Base-by-base conservation (phyloP, 2,329 filamentous ascomycete species). In the Trichoderma sp. region DNA sequence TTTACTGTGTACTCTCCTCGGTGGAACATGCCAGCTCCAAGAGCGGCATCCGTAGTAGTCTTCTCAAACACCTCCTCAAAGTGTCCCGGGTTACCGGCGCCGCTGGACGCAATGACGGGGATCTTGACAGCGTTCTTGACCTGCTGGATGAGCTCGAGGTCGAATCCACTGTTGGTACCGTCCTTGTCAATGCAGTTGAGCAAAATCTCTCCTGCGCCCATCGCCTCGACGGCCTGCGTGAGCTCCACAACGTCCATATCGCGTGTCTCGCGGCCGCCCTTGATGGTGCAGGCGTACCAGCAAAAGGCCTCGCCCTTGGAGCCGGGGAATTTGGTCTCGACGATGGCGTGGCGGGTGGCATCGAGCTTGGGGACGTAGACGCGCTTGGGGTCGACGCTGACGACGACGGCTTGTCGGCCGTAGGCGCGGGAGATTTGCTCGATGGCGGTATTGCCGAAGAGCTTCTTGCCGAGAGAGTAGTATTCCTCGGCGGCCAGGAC, bases 181-280 rank as follows among this genome's bases (percentile, higher is more conserved):
- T 99, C 97, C 82, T 93, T 94, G 87, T 99, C 97, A 81, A 99
- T 99, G 87, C 95, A 98, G 86, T 99, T 99, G 75, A 99, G 90
- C 69, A 99, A 87, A 75, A 99, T 94, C 87, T 99, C 97, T 75
- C 97, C 97, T 2, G 94, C 91, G 71, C 97, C 97, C 95, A 99
- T 97, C 75, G 94, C 95, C 86, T 99, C 95, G 45, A 98, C 96
- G 14, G 97, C 97, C 79, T 90, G 91, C 11, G 93, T 91, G 11
- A 99, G 90, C 85, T 98, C 94, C 16, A 95, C 91, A 18, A 98
- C 97, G 83, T 98, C 96, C 79, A 98, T 88, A 83, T 98, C 95
- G 76, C 95, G 91, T n/a, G 93, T 95, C 86, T 98, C 96, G 77
- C 97, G 92, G 7, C 97, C 97, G 64, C 97, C 97, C 86, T 96